Base-by-base conservation (phyloP, 805 yeast species). In the Phaffomyces thermotolerans region DNA sequence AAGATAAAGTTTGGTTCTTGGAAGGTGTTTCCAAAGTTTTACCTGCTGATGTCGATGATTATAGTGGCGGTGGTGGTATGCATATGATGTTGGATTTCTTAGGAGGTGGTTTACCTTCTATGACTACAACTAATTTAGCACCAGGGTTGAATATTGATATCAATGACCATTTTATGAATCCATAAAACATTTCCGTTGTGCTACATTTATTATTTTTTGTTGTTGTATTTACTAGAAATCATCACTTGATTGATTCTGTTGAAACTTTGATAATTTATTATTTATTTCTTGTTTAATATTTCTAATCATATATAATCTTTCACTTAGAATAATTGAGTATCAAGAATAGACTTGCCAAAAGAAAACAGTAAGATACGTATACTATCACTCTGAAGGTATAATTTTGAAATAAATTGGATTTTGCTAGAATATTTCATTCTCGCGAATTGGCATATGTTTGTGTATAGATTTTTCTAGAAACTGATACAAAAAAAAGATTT, bases 21-120 rank as follows among this genome's bases (percentile, higher is more conserved):
- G 95, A 90, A 63, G 97, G 97, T 4, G 93, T 88, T 2, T 78
- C 93, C 6, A 79, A 81, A 43, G 95, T 89, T 1, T 69, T 90
- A 39, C 96, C 96, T 0, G 95, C 82, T 10, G 95, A 89, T 61
- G 95, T 87, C 43, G 96, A 90, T 53, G 88, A 84, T 55, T 84
- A 86, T 57, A 80, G 90, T 13, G 95, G 95, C 34, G 86, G 95
- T 49, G 93, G 95, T 42, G 93, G 93, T 49, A 83, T 83, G 88
- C 89, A 84, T 58, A 84, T 84, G 95, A 84, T 84, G 95, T 66
- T 84, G 63, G 93, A 84, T 61, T 84, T 84, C 66, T 68, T 84
- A 17, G 95, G 93, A 18, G 93, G 93, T 12, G 75, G 75, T 2
- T 50, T 71, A 34, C 75, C 75, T 12, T 69, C 74, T 5, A 67